Percentiles rank a stretch among this genome's conserved stretches.
Conservation (phyloP, 148 eudicot genomes). For the Camellia sinensis region DNA sequence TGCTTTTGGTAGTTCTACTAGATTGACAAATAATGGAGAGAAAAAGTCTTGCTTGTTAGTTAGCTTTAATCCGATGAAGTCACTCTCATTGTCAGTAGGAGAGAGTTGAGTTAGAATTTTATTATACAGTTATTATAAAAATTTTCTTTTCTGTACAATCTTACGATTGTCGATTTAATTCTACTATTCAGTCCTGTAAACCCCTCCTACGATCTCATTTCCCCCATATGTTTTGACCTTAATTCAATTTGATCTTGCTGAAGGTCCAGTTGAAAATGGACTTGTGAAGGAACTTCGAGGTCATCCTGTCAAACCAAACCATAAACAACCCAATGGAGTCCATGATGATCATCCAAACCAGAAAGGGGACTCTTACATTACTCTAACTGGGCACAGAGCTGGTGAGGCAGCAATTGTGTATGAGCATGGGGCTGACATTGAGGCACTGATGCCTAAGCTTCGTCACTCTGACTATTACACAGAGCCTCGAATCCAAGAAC, state of each 20-base stretch:
- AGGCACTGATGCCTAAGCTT: conserved; percentile 92
- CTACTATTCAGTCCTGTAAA: no score
- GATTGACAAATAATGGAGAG: no score
- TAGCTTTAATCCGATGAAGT: no score
- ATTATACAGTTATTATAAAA: no score
- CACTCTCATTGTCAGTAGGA: no score
- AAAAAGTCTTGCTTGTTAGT: no score
- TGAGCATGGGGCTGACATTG: conserved; percentile 88
- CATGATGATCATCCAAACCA: conserved; percentile 41
- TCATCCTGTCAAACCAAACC: conserved; percentile 40
- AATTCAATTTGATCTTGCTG: conserved; percentile 26
- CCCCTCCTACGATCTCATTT: background rate
- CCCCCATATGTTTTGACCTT: background rate
- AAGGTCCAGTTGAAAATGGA: conserved; percentile 44
- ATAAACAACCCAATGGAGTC: conserved; percentile 32
- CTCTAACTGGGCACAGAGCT: conserved; percentile 77
- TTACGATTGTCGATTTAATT: no score
- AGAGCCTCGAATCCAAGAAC: conserved; percentile 84
- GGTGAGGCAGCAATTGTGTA: conserved; percentile 90
- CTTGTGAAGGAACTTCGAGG: conserved; percentile 31
- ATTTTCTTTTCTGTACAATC: no score
- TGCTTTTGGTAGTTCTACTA: no score
- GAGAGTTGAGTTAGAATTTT: no score
- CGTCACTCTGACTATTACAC: conserved; percentile 91
- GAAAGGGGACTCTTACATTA: conserved; percentile 62